These are phyloP conservation scores for Sarocladium brachiariae DNA, from an alignment of 2,329 filamentous ascomycete species.

Conservation along the genomic window DNA sequence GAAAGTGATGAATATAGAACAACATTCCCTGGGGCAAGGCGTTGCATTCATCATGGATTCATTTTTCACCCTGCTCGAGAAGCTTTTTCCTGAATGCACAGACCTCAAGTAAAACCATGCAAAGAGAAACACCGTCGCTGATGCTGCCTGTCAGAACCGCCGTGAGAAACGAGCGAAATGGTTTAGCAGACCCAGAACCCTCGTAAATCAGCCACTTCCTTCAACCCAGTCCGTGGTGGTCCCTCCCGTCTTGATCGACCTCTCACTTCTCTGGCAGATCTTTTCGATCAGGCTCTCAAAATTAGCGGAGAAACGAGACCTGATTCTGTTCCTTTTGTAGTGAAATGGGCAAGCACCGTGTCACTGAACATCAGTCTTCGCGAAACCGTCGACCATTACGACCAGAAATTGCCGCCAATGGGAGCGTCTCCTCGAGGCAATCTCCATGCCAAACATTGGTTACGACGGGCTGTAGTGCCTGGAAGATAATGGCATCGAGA, in stretches of 20 bases:
- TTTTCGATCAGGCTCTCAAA: no score
- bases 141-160: not conserved
- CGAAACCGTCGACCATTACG: not conserved
- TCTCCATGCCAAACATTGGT: not conserved
- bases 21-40: no score
- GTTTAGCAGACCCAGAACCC: not conserved
- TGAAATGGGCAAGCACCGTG: no score
- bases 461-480: not conserved
- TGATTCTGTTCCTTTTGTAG: no score
- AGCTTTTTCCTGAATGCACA: no score
- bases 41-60: no score
- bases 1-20: no score
- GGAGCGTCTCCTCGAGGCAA: not conserved
- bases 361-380: not conserved
- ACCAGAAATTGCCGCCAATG: not conserved
- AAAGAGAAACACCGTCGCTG: not conserved
- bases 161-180: constrained; percentile 4
- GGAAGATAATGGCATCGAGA: not conserved
- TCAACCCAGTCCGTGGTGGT: no score
- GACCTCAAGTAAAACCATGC: not conserved
- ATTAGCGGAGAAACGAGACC: no score
- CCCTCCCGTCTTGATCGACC: no score
- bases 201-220: no score
- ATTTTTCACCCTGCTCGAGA: not conserved
- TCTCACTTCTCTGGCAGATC: no score